Base-by-base conservation (phyloP, 2,329 filamentous ascomycete species). In the Colletotrichum lindemuthianum region DNA sequence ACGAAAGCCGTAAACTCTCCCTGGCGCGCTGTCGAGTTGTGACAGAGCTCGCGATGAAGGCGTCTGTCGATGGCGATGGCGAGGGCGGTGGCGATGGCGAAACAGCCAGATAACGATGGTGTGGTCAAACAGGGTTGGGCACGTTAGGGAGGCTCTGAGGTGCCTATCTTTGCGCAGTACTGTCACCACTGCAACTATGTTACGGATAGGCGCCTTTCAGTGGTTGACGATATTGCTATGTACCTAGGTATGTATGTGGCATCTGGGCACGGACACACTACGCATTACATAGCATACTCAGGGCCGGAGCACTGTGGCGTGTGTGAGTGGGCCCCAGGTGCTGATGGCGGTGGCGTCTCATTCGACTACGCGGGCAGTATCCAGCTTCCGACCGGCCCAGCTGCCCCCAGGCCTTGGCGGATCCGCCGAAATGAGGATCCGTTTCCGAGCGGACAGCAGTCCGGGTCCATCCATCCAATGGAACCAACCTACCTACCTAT, bases 371-470 rank as follows among this genome's bases (percentile, higher is more conserved):
- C n/a, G n/a, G n/a, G n/a, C n/a, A n/a, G n/a, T n/a, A n/a, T n/a
- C n/a, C n/a, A n/a, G n/a, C 39, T 37, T 55, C 4, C 24, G 15
- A 44, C 44, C 32, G 53, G 15, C 36, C 8, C 34, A 32, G 40
- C 57, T 43, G 32, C n/a, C n/a, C n/a, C n/a, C n/a, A n/a, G n/a
- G 36, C 32, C 43, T 49, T 43, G 41, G 49, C 58, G 55, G 24
- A 24, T 40, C 13, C 40, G 13, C 61, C 57, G 61, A 47, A 61
- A 55, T 50, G 50, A 55, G 58, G 51, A 56, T 52, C 61, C 61
- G 61, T 50, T 43, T 39, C 61, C 45, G 57, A 55, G n/a, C 8
- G 33, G 15, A 11, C 33, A 43, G 24, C n/a, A n/a, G n/a, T n/a
- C n/a, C n/a, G n/a, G n/a, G 32, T 13, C 16, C 9, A 13, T 36